Evolutionary conservation across 768 basidiomycete species (phyloP), one percentile per base, ranked within the genome.

Genomic region (Flagelloscypha sp.): DNA sequence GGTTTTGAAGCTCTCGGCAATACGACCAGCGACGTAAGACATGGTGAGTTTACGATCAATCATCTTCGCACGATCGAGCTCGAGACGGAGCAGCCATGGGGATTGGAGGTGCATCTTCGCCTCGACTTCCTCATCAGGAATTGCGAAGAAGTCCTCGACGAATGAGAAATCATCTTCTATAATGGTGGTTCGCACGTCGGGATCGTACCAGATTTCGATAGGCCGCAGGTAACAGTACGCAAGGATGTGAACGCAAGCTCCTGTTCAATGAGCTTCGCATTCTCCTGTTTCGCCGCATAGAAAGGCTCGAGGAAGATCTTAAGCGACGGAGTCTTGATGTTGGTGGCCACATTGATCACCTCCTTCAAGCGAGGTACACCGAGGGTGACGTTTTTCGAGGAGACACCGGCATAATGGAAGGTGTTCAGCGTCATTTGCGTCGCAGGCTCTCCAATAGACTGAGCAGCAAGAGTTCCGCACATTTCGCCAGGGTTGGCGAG

Each of bases 351-450:
- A 52, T 99, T 99, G 65, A 99, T 98, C 48, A 98, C 97, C 61
- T 98, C 95, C 66, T 98, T 98, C 45, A 99, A 59, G 59, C 95
- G 93, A 2, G 95, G 95, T 2, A 99, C 95, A 80, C 95, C 95
- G 40, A 98, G 87, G 0, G 95, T 99, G 33, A 99, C 95, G 61
- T 95, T 97, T 65, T 98, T 98, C 53, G 86, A 90, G n/a, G 95
- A 94, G 17, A 99, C 95, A 81, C 95, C 95, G 42, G 95, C 95
- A 56, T 97, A 98, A 62, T 99, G 95, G 86, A 98, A 99, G 0
- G 94, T 98, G 59, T 99, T 99, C 40, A 99, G 61, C 5, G 95
- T 98, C 95, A 99, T 98, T 63, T 99, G 95, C 1, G 95, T 99
- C 4, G 95, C 95, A 0, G 95, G 95, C 66, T 98, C 95, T 58